phyloP scores from a whole-genome alignment of 2,329 filamentous ascomycete species.

The Chaetomiaceae sp. region DNA sequence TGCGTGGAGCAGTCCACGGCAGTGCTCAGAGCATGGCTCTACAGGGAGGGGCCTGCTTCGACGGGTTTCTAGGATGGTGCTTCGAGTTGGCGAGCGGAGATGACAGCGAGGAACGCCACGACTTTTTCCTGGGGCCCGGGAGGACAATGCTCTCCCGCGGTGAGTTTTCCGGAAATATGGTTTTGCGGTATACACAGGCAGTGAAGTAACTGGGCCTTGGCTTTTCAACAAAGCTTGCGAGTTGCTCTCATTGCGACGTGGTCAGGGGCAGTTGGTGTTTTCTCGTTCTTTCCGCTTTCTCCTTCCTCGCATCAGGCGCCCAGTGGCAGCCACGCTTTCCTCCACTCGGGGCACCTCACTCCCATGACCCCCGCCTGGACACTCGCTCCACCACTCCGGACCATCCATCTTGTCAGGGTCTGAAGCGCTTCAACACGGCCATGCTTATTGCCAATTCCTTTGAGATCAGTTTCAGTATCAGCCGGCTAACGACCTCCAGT shows the following conservation, averaged over 20 bases:
- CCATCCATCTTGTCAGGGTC: background rate
- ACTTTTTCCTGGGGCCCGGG: too few relatives aligned
- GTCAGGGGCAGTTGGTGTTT: background rate
- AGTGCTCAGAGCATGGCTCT: background rate
- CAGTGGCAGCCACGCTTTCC: slow-evolving; percentile 1
- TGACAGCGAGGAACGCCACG: background rate
- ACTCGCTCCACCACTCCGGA: background rate
- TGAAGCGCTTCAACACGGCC: too few relatives aligned
- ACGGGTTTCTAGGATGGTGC: background rate
- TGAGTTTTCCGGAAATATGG: background rate
- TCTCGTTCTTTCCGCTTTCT: background rate
- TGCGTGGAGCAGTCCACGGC: background rate
- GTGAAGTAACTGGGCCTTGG: background rate
- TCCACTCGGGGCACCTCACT: background rate
- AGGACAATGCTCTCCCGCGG: background rate
- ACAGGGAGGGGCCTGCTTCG: background rate
- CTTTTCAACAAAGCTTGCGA: slow-evolving; percentile 8
- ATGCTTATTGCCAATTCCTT: too few relatives aligned
- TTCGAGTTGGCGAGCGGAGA: background rate
- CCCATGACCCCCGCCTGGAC: too few relatives aligned
- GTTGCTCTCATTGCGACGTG: background rate
- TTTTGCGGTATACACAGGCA: background rate
- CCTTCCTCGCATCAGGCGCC: background rate
- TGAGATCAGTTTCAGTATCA: too few relatives aligned
- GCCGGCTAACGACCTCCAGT: slow-evolving; percentile 39